These are phyloP conservation scores for Fragilaria crotonensis DNA, from an alignment of 108 stramenopile genomes.

Conservation along the genomic window DNA sequence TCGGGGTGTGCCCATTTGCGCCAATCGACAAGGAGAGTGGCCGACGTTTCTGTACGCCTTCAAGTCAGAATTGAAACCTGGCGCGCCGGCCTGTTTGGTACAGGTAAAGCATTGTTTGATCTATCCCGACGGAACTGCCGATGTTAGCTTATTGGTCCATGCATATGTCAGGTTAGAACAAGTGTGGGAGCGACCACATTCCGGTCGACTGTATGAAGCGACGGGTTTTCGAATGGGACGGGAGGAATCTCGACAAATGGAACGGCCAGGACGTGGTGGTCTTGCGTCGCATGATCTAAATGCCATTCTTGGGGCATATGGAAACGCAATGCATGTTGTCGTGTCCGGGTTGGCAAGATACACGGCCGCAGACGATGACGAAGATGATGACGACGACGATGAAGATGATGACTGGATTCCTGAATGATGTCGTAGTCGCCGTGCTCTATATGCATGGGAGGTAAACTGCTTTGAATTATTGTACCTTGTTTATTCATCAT, in stretches of 20 bases:
- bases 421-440: no score
- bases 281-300: no score
- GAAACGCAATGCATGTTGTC: no score
- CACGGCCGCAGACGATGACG: no score
- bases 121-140: conserved; percentile 46
- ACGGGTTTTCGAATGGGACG: conserved; percentile 28
- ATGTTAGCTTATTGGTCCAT: conserved; percentile 45
- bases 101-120: conserved; percentile 36
- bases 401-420: no score
- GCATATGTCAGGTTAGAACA: conserved; percentile 49
- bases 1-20: conserved; percentile 19
- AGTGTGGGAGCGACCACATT: conserved; percentile 34
- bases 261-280: no score
- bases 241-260: conserved; percentile 8
- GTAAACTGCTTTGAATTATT: no score
- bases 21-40: conserved; percentile 3
- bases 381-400: no score
- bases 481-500: no score
- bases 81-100: conserved; percentile 47
- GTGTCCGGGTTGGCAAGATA: no score
- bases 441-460: no score
- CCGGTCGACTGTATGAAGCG: conserved; percentile 52
- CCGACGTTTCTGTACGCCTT: conserved; percentile 50
- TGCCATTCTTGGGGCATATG: no score
- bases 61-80: conserved; percentile 16